Evolutionary conservation across 352 stramenopile species (phyloP).

Genomic region (Pythium plurisporium): DNA sequence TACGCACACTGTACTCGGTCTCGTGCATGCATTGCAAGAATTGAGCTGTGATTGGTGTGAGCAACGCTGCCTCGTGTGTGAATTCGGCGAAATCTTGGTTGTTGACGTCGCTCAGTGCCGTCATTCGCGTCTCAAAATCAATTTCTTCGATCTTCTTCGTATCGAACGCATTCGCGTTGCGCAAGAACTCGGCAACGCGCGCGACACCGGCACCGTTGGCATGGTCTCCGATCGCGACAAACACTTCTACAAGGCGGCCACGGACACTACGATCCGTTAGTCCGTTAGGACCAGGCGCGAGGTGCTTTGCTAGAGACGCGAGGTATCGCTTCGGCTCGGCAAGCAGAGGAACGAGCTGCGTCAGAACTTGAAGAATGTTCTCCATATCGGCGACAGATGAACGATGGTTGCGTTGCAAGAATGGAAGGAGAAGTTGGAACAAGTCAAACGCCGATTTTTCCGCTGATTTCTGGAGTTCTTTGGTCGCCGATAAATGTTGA

Average conservation of each 20-base stretch:
- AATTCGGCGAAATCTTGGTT: constrained; percentile 57
- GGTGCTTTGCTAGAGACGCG: constrained; percentile 64
- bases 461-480: constrained; percentile 23
- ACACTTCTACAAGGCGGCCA: constrained; percentile 63
- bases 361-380: constrained; percentile 73
- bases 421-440: constrained; percentile 83
- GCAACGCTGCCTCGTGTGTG: constrained; percentile 45
- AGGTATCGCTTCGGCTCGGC: constrained; percentile 71
- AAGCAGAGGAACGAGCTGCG: constrained; percentile 72
- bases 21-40: constrained; percentile 84
- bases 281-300: constrained; percentile 72
- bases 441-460: constrained; percentile 59
- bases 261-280: constrained; percentile 56
- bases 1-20: constrained; percentile 79
- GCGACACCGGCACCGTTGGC: constrained; percentile 27
- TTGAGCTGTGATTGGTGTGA: constrained; percentile 77
- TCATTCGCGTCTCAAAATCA: constrained; percentile 76
- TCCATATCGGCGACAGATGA: constrained; percentile 71
- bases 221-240: constrained; percentile 56
- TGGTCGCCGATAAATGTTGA: constrained; percentile 39
- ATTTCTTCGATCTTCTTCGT: constrained; percentile 77
- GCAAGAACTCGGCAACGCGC: constrained; percentile 42
- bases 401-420: constrained; percentile 79
- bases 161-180: constrained; percentile 75
- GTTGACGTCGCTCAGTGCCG: constrained; percentile 70